Evolutionary conservation across 75 land plant species (phyloP).

Genomic region (Cupressus sempervirens): DNA sequence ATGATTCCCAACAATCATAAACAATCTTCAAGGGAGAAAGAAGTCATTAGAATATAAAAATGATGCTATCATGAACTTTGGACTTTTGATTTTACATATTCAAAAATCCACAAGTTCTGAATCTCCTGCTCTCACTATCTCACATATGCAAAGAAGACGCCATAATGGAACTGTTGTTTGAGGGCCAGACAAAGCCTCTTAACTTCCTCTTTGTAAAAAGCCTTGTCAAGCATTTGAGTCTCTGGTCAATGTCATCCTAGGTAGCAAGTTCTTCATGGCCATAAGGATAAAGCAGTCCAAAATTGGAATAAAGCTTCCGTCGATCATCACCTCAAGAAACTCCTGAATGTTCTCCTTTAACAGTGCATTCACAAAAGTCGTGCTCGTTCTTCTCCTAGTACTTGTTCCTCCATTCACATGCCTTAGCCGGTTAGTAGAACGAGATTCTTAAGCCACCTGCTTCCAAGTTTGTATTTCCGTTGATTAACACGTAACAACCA

Average conservation of each 20-base stretch:
- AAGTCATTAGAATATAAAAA: slow-evolving; percentile 55
- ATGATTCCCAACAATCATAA: slow-evolving; percentile 5
- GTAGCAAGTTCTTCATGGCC: slow-evolving; percentile 98
- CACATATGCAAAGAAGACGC: slow-evolving; percentile 80
- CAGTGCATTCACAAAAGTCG: too few species aligned
- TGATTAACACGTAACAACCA: too few species aligned
- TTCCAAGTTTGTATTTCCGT: too few species aligned
- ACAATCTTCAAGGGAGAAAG: not conserved
- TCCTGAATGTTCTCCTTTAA: too few species aligned
- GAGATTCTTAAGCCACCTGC: too few species aligned
- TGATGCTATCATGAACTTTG: slow-evolving; percentile 81
- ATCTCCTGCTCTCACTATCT: slow-evolving; percentile 84
- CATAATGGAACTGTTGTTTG: slow-evolving; percentile 97
- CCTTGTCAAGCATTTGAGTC: slow-evolving; percentile 97
- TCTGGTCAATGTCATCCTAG: slow-evolving; percentile 96
- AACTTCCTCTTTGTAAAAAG: slow-evolving; percentile 97
- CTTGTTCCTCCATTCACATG: too few species aligned
- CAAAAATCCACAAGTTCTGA: slow-evolving; percentile 85
- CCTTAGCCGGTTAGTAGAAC: too few species aligned
- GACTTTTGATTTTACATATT: slow-evolving; percentile 89
- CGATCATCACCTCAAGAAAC: too few species aligned
- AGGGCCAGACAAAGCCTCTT: slow-evolving; percentile 91
- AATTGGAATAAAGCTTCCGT: slow-evolving; percentile 86
- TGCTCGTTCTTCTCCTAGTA: too few species aligned
- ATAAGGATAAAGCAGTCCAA: slow-evolving; percentile 92